These are phyloP conservation scores for Scutellaria barbata DNA, from an alignment of 257 asterid species.

Conservation along the genomic window DNA sequence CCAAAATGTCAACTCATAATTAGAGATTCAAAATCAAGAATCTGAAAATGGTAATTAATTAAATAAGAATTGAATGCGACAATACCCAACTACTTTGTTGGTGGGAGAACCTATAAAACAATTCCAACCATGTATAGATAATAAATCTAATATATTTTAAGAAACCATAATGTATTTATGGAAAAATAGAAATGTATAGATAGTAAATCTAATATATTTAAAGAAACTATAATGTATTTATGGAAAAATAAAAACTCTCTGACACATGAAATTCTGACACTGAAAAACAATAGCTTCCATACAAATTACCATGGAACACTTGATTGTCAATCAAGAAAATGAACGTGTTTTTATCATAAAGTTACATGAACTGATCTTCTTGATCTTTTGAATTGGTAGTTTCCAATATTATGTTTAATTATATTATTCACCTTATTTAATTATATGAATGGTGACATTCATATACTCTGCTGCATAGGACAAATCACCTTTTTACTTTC, in stretches of 20 bases:
- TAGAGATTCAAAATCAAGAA: too few relatives aligned
- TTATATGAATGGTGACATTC: slow-evolving; percentile 25
- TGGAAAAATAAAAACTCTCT: neutral
- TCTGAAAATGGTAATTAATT: too few relatives aligned
- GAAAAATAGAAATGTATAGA: neutral
- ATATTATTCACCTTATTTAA: neutral
- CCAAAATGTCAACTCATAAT: neutral
- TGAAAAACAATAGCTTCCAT: slow-evolving; percentile 2
- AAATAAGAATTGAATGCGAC: slow-evolving; percentile 11
- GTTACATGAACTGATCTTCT: too few relatives aligned
- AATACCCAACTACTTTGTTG: neutral
- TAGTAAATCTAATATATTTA: too few relatives aligned
- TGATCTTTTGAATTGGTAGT: too few relatives aligned
- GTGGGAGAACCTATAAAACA: slow-evolving; percentile 18
- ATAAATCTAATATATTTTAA: too few relatives aligned
- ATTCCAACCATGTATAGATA: neutral
- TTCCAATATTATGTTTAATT: too few relatives aligned
- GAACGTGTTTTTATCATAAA: neutral
- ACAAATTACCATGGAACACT: neutral
- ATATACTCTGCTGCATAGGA: slow-evolving; percentile 31
- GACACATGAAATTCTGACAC: slow-evolving; percentile 9
- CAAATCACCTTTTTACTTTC: slow-evolving; percentile 28
- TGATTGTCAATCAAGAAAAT: slow-evolving; percentile 20
- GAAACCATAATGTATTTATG: neutral
- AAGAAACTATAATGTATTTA: neutral